Base-by-base conservation (phyloP, 768 basidiomycete genomes). In the Boletus pseudopeckii region DNA sequence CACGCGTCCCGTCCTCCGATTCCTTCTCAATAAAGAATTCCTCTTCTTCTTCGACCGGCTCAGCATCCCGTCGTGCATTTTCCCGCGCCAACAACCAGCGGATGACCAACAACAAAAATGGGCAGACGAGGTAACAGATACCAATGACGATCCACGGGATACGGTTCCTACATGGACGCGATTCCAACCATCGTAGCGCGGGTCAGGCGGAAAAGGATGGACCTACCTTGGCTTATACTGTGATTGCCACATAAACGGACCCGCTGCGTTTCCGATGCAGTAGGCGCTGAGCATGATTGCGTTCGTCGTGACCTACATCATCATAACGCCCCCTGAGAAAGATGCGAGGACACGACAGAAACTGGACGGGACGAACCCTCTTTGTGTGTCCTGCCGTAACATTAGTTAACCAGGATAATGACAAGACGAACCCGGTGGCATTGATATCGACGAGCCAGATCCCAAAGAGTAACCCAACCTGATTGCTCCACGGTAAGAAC, bases 101-200 rank as follows among this genome's bases (percentile, higher is more conserved):
- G 53, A 91, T 80, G 36, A 64, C 24, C 22, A 83, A 71, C 15
- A 79, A 48, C 59, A 80, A 43, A 13, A 72, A 28, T 41, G 85
- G 82, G 67, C 84, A 84, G 30, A 66, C 54, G 11, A 72, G 55
- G 64, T 85, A 84, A 69, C 85, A 86, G 48, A 83, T 64, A 3
- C 85, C 81, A 51, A 91, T 90, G 60, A 91, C 77, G 48, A 79
- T 79, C 90, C 90, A 92, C 3, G 89, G 90, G 28, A 90, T 67
- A 52, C 78, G 84, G 58, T 90, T 87, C 45, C 86, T 86, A 28
- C 22, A n/a, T 17, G 55, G 22, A n/a, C n/a, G n/a, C n/a, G n/a
- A n/a, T n/a, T n/a, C n/a, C n/a, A 20, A 4, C 5, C 13, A 7
- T 26, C n/a, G 7, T 13, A 14, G 15, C 20, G 5, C 22, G 13